A percentile compares a stretch with the other conserved stretches of the same genome.
phyloP scores from a whole-genome alignment of 352 stramenopile genomes.

The Phytopythium litorale region DNA sequence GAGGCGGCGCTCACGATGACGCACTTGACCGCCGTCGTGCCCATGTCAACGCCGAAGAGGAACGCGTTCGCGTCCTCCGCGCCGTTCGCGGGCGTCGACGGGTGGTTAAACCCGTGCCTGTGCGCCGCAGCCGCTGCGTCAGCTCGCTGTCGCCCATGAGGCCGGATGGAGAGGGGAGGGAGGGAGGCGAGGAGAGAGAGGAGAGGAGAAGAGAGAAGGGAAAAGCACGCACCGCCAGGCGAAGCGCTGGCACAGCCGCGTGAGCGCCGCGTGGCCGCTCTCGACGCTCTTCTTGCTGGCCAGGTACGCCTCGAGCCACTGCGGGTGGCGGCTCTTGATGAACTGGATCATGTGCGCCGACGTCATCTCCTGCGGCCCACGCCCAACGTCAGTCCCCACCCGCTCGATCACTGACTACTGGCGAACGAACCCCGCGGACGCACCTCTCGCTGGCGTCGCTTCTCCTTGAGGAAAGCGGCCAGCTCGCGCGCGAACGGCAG shows the following conservation, averaged over 20 bases:
- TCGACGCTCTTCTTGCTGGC: conserved; percentile 36
- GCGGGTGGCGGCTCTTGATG: conserved; percentile 25
- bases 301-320: conserved; percentile 34
- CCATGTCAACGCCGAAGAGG: conserved; percentile 67
- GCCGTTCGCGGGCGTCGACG: background rate
- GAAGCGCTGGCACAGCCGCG: conserved; percentile 34
- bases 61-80: conserved; percentile 17
- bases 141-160: background rate
- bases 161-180: no score
- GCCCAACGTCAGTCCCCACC: background rate
- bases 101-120: conserved; percentile 24
- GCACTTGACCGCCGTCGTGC: conserved; percentile 78
- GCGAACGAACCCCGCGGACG: background rate
- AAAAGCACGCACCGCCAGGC: conserved; percentile 11
- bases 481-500: conserved; percentile 30
- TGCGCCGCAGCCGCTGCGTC: background rate
- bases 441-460: conserved; percentile 8
- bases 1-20: conserved; percentile 35
- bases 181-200: no score
- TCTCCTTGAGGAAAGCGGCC: conserved; percentile 23
- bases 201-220: background rate
- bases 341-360: conserved; percentile 42
- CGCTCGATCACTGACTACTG: no score
- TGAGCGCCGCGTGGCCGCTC: conserved; percentile 36
- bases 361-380: conserved; percentile 21